Base-by-base conservation (phyloP, 257 asterid species). In the Capsicum baccatum region DNA sequence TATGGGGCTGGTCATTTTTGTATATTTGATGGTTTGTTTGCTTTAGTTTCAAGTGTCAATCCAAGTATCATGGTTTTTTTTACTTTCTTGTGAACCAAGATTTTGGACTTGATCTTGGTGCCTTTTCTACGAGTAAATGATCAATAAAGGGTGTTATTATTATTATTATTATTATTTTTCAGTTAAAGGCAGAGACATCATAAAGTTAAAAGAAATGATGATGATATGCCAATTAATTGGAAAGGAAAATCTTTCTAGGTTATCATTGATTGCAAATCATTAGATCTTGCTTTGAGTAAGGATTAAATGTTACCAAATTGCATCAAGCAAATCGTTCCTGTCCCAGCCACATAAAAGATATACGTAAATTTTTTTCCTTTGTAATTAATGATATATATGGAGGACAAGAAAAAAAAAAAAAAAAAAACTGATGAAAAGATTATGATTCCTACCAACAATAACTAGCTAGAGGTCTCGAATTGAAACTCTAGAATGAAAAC, bases 41-140 rank as follows among this genome's bases (percentile, higher is more conserved):
- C 85, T 73, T 82, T 62, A 73, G 66, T 73, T 82, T 60, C 62
- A 85, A 82, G 88, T 74, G 56, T 82, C 73, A 76, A 76, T 76
- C 47, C 26, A 52, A 76, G 81, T 76, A 74, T 76, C 6, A 76
- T 76, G 26, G 14, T 26, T 47, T 48, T 39, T 39, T 70, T 11
- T 3, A 60, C 62, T 85, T 17, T 70, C 83, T 80, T 48, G 82
- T 12, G 70, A 81, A 52, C 58, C 79, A 85, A 85, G 42, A 67
- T 80, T 70, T 59, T 71, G 57, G 69, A 47, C 6, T 26, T 26
- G 33, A 26, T 60, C 15, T n/a, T 57, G 2, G 19, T 21, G 13
- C 63, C 62, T 76, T 21, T 76, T 76, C 81, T 52, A 76, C 58
- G 62, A 21, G 47, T 76, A 13, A 76, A 76, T 76, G 81, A 76